A percentile compares a stretch with the other conserved stretches of the same genome.
Evolutionary conservation across 2,329 filamentous ascomycete species (phyloP).

Genomic region (Ophiostoma ulmi): DNA sequence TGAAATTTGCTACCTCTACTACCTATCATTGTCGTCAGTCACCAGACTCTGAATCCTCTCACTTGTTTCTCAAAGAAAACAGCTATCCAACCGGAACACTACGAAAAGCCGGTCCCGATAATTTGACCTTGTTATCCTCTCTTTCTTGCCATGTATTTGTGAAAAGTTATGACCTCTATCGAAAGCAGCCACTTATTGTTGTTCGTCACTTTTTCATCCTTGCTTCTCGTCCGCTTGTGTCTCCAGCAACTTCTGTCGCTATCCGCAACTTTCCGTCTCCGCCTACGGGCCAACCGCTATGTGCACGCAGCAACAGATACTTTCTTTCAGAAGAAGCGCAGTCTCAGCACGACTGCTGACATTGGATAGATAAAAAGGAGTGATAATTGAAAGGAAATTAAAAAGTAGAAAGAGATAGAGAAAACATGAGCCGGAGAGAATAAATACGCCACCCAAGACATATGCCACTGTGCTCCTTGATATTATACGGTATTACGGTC

Average conservation of each 20-base stretch:
- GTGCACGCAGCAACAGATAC: not conserved
- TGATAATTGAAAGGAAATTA: not conserved
- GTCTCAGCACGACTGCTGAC: not conserved
- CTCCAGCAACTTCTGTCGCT: conserved; percentile 18
- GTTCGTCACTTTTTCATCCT: not conserved
- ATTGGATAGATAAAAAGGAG: not conserved
- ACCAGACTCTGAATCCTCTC: not conserved
- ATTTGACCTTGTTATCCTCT: not conserved
- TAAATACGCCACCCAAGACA: not conserved
- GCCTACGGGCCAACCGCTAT: not conserved
- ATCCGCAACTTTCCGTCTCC: conserved; percentile 14
- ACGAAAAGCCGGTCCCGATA: conserved; percentile 13
- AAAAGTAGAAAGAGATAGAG: not conserved
- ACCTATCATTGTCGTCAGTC: not conserved
- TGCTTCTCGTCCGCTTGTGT: not conserved
- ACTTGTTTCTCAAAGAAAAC: conserved; percentile 17
- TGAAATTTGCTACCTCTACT: not conserved
- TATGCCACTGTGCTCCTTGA: not conserved
- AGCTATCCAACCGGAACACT: conserved; percentile 20
- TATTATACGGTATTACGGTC: not conserved
- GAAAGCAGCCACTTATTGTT: not conserved
- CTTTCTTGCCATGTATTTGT: not conserved
- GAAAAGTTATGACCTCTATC: not conserved
- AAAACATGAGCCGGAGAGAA: not conserved
- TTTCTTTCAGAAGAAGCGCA: too few relatives aligned